Base-by-base conservation (phyloP, 1,284 basidiomycete species). In the Rhodofomes roseus region DNA sequence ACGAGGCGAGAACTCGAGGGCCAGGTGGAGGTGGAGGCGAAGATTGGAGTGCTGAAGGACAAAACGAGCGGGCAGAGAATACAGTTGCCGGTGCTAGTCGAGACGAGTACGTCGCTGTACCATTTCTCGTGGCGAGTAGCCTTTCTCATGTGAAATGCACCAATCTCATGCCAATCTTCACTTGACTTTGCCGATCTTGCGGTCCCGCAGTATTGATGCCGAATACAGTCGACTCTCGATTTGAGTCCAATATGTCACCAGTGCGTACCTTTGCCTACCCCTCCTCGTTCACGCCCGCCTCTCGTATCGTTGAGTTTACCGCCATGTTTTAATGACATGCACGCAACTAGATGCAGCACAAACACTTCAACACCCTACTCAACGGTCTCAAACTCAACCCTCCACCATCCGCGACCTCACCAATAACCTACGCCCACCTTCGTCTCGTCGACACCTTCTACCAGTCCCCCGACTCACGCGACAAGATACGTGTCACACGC, bases 221-320 rank as follows among this genome's bases (percentile, higher is more conserved):
- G 43, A 79, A 84, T 41, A 68, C 65, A 20, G 41, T 76, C 46
- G 92, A 92, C 76, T 73, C 85, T 61, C 81, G 84, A 50, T 98
- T 98, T 73, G 89, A 95, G 70, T 92, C 94, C 60, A 95, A 95
- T 68, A 96, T 99, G 95, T 84, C 88, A 50, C 76, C 82, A 65
- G 93, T 95, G 72, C 72, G 90, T 81, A 25, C 52, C 44, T 31
- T 46, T 27, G 16, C 14, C 16, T 9, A 34, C 27, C 4, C 18
- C 29, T 51, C 25, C 16, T 14, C 25, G 36, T 34, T 23, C 48
- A 22, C 48, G 41, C 22, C 34, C 31, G 31, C 46, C 56, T 34
- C 31, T 34, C 31, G 31, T 34, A 11, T n/a, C n/a, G 12, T 36
- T 36, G 34, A 12, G 7, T 12, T 12, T 39, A 14, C 16, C 37